Conservation (phyloP, 129 eudicot species). For the Escallonia rubra region DNA sequence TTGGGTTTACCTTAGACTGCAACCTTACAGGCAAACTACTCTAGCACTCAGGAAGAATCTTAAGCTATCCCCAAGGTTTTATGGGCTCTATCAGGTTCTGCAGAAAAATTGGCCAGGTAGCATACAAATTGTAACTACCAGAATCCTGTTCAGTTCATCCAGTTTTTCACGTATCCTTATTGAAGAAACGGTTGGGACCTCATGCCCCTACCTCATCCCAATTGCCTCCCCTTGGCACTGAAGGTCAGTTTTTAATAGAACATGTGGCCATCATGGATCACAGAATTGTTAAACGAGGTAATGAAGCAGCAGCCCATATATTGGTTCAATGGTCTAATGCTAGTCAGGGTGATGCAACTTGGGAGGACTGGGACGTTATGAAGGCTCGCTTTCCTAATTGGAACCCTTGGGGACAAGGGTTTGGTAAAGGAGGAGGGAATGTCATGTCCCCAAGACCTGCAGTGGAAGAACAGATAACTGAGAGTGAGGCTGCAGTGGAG, state of each 20-base stretch:
- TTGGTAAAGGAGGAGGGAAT: not conserved
- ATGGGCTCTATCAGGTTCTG: not conserved
- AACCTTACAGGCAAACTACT: conserved; percentile 4
- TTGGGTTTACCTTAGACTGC: not conserved
- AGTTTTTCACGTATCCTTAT: not conserved
- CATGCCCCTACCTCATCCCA: not conserved
- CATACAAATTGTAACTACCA: not conserved
- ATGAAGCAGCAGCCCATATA: not conserved
- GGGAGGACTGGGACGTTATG: not conserved
- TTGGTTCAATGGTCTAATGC: not conserved
- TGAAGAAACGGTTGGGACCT: not conserved
- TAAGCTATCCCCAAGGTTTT: not conserved
- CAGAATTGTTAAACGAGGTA: not conserved
- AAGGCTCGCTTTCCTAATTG: not conserved
- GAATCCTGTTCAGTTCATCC: not conserved
- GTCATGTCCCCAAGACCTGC: too few species aligned
- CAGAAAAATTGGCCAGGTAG: not conserved
- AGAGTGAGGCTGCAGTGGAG: too few species aligned
- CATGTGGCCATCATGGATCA: not conserved
- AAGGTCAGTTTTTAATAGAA: not conserved
- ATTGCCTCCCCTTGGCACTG: not conserved
- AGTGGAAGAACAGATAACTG: too few species aligned
- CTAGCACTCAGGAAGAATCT: not conserved
- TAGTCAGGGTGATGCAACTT: not conserved
- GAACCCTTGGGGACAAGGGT: not conserved